These are phyloP conservation scores for Geranium rotundifolium DNA, from an alignment of 345 rosid genomes.

Conservation along the genomic window DNA sequence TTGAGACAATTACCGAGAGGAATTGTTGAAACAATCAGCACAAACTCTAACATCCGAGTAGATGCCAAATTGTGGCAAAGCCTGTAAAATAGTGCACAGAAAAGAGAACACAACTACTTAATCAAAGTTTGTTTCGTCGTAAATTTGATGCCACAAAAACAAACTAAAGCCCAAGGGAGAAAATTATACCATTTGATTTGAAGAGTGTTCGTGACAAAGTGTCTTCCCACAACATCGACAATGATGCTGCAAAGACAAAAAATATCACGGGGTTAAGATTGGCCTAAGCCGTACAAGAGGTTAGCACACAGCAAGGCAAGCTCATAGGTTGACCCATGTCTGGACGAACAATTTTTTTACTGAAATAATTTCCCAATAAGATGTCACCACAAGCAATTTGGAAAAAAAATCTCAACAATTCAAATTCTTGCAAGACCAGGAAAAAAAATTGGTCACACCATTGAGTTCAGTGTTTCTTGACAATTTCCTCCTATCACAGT, in stretches of 20 bases:
- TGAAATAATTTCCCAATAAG: too few relatives aligned
- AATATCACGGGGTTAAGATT: neutral
- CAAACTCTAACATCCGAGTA: conserved; percentile 47
- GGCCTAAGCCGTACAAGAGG: too few relatives aligned
- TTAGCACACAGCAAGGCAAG: too few relatives aligned
- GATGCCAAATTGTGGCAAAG: conserved; percentile 56
- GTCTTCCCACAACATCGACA: conserved; percentile 72
- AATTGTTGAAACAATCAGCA: conserved; percentile 45
- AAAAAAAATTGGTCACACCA: too few relatives aligned
- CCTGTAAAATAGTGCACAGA: conserved; percentile 19
- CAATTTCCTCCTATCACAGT: too few relatives aligned
- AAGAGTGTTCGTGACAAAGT: conserved; percentile 61
- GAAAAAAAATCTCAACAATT: too few relatives aligned
- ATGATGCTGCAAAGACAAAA: conserved; percentile 47
- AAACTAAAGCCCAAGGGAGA: neutral
- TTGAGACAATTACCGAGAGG: conserved; percentile 24
- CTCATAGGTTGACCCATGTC: too few relatives aligned
- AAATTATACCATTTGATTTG: conserved; percentile 50
- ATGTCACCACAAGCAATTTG: too few relatives aligned
- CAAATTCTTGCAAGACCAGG: too few relatives aligned
- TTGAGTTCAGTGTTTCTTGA: too few relatives aligned
- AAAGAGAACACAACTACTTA: too few relatives aligned
- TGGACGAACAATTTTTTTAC: too few relatives aligned
- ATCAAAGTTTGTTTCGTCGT: conserved; percentile 1
- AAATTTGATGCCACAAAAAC: neutral